These are phyloP conservation scores for Solanum infundibuliforme DNA, from an alignment of 257 asterid species.

Conservation along the genomic window DNA sequence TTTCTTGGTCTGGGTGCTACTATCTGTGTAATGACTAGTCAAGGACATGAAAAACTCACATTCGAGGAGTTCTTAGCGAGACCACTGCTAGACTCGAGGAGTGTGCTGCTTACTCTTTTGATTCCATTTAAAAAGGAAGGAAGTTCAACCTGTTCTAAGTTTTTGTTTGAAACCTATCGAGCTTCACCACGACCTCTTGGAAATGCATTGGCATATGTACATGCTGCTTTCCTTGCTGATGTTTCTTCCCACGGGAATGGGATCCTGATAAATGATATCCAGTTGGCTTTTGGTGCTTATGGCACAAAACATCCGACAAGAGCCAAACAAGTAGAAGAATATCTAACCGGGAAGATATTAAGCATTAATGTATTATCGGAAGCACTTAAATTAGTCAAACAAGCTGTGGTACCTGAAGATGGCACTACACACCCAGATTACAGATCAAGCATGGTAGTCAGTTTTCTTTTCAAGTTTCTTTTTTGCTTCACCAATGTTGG, in stretches of 20 bases:
- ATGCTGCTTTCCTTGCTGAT: conserved; percentile 62
- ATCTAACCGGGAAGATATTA: conserved; percentile 30
- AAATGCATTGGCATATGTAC: conserved; percentile 61
- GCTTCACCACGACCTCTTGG: conserved; percentile 68
- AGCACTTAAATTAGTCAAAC: conserved; percentile 40
- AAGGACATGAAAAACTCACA: conserved; percentile 22
- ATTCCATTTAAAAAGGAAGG: conserved; percentile 31
- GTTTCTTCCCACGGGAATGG: conserved; percentile 25
- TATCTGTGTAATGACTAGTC: conserved; percentile 26
- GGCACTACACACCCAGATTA: conserved; percentile 47
- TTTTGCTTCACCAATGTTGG: conserved; percentile 8
- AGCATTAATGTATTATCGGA: conserved; percentile 19
- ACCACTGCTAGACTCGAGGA: conserved; percentile 36
- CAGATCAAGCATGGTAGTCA: conserved; percentile 44
- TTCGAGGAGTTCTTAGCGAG: conserved; percentile 40
- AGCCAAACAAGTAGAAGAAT: conserved; percentile 48
- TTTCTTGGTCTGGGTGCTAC: conserved; percentile 41
- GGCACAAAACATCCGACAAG: conserved; percentile 45
- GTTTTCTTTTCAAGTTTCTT: conserved; percentile 53
- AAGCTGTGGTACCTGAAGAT: conserved; percentile 35
- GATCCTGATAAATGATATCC: conserved; percentile 20
- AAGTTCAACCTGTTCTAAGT: conserved; percentile 10
- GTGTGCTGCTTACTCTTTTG: conserved; percentile 38
- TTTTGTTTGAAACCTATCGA: conserved; percentile 50
- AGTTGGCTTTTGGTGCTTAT: conserved; percentile 52